Evolutionary conservation across 495 filamentous ascomycete species (phyloP).

Genomic region (Achaetomiella virescens): DNA sequence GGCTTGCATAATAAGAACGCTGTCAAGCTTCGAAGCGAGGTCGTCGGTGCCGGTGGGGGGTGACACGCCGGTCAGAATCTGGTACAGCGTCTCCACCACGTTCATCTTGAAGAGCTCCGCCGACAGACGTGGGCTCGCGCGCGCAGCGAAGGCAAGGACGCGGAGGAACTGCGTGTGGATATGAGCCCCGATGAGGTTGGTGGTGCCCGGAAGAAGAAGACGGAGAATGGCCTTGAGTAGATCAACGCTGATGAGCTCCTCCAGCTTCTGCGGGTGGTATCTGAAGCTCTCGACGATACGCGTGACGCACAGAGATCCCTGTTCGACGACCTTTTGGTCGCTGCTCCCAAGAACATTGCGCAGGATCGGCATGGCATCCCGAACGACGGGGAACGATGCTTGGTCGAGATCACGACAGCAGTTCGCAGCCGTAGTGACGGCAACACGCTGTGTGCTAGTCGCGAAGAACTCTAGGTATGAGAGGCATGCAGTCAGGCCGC

Average conservation of each 20-base stretch:
- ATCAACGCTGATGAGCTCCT: conserved; percentile 82
- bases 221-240: conserved; percentile 84
- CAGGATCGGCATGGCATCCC: conserved; percentile 92
- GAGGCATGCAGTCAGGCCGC: conserved; percentile 87
- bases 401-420: conserved; percentile 95
- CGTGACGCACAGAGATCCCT: conserved; percentile 94
- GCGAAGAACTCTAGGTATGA: conserved; percentile 96
- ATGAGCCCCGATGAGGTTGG: conserved; percentile 88
- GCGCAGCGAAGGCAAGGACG: conserved; percentile 80
- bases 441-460: conserved; percentile 92
- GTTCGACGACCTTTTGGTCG: conserved; percentile 95
- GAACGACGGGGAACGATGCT: conserved; percentile 81
- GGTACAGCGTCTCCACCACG: conserved; percentile 94
- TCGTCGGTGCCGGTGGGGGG: conserved; percentile 76
- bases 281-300: conserved; percentile 95
- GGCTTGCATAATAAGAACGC: conserved; percentile 97
- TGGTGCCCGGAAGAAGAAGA: conserved; percentile 86
- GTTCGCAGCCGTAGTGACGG: conserved; percentile 94
- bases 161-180: conserved; percentile 97
- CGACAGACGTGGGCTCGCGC: conserved; percentile 79
- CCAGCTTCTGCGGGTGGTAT: conserved; percentile 75
- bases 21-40: conserved; percentile 85
- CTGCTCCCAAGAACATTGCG: conserved; percentile 82
- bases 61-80: conserved; percentile 94
- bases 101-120: conserved; percentile 93